These are phyloP conservation scores for Saccharomyces jurei DNA, from an alignment of 805 yeast genomes.

Conservation along the genomic window DNA sequence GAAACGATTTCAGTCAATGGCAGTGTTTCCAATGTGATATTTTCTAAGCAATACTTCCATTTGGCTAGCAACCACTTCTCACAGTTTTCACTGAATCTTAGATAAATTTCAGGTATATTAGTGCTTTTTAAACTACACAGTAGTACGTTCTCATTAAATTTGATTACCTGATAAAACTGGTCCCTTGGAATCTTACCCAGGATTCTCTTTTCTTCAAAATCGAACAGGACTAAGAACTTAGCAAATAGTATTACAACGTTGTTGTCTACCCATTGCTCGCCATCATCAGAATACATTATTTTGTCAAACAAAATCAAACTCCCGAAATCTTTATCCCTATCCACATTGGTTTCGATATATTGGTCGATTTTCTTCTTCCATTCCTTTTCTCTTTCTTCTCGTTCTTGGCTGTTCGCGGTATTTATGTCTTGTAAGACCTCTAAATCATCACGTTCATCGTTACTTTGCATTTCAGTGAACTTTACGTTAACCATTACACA, in stretches of 20 bases:
- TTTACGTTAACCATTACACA: slow-evolving; percentile 5
- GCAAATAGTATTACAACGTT: slow-evolving; percentile 13
- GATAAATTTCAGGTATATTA: slow-evolving; percentile 36
- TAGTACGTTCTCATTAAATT: slow-evolving; percentile 21
- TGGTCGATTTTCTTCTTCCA: slow-evolving; percentile 1
- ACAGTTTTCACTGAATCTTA: slow-evolving; percentile 28
- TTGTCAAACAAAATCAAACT: slow-evolving; percentile 34
- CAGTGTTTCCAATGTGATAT: slow-evolving; percentile 36
- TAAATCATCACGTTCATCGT: not conserved
- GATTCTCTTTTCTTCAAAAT: slow-evolving; percentile 19
- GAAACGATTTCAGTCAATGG: slow-evolving; percentile 10
- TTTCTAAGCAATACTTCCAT: slow-evolving; percentile 34
- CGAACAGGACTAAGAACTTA: slow-evolving; percentile 13
- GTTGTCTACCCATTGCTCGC: slow-evolving; percentile 34
- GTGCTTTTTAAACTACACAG: slow-evolving; percentile 35
- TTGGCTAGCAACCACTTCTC: slow-evolving; percentile 30
- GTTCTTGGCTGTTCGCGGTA: not conserved
- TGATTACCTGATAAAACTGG: slow-evolving; percentile 30
- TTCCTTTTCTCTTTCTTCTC: slow-evolving; percentile 2
- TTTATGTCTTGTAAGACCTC: not conserved
- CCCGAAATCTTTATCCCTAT: slow-evolving; percentile 6
- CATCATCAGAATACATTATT: slow-evolving; percentile 37
- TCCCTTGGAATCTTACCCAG: slow-evolving; percentile 37
- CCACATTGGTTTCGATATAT: slow-evolving; percentile 4
- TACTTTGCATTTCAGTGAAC: slow-evolving; percentile 6